A percentile compares a stretch with the other conserved stretches of the same genome.
Evolutionary conservation across 257 asterid species (phyloP).

Genomic region (Solanum ossicruentum): DNA sequence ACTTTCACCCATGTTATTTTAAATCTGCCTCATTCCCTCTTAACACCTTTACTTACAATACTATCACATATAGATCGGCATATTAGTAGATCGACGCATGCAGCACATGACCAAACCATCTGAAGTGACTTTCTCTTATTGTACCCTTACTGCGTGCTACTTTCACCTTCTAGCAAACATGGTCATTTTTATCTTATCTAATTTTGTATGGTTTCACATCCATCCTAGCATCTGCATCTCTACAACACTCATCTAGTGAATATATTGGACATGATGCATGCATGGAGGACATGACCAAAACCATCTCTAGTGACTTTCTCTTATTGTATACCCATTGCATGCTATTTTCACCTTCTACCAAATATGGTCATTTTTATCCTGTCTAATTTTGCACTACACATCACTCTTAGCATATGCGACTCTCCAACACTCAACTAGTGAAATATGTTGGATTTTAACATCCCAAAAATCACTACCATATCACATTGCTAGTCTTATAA

Average conservation of each 20-base stretch:
- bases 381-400: neutral
- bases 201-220: neutral
- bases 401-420: neutral
- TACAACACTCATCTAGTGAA: neutral
- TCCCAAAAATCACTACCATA: neutral
- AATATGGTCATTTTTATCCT: neutral
- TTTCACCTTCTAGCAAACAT: too few relatives aligned
- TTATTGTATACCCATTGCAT: neutral
- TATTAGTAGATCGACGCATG: neutral
- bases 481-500: neutral
- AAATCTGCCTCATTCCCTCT: neutral
- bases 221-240: neutral
- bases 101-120: too few relatives aligned
- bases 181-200: too few relatives aligned
- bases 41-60: neutral
- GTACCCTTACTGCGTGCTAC: too few relatives aligned
- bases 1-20: neutral
- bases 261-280: neutral
- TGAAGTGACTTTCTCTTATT: too few relatives aligned
- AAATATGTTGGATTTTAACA: neutral
- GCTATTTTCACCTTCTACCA: neutral
- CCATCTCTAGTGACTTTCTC: neutral
- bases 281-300: neutral
- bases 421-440: neutral
- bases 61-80: neutral